phyloP scores from a whole-genome alignment of 1,284 basidiomycete genomes.

The Xerocomus tenax region DNA sequence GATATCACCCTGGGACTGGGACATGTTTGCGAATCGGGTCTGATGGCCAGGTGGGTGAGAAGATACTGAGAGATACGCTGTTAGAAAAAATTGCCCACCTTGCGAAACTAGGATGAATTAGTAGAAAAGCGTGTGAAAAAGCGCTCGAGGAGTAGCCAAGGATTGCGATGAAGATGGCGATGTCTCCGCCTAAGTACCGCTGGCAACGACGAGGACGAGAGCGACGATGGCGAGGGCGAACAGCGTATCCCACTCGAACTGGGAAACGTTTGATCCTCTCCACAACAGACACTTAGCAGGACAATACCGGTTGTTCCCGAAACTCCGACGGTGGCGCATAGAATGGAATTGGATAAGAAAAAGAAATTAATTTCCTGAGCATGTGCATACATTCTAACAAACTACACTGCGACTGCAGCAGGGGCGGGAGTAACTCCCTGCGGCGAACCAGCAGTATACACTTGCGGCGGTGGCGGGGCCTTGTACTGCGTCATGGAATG shows the following conservation, averaged over 20 bases:
- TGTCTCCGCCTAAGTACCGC: constrained; percentile 9
- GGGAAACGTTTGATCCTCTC: constrained; percentile 13
- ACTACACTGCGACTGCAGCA: constrained; percentile 6
- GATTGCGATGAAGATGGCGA: constrained; percentile 11
- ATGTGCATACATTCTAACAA: background rate
- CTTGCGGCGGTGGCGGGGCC: constrained; percentile 1
- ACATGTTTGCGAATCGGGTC: constrained; percentile 40
- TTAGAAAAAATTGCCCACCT: constrained; percentile 26
- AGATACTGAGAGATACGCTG: constrained; percentile 2
- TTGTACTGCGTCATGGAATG: constrained; percentile 21
- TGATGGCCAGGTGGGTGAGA: background rate
- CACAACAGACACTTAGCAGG: constrained; percentile 1
- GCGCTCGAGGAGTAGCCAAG: constrained; percentile 13
- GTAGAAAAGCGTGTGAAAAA: constrained; percentile 25
- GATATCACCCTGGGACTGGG: constrained; percentile 76
- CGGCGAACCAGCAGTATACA: background rate
- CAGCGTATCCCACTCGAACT: constrained; percentile 12
- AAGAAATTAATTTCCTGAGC: background rate
- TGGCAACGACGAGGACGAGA: constrained; percentile 6
- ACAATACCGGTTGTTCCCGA: constrained; percentile 24
- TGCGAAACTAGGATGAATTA: constrained; percentile 25
- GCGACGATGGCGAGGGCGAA: constrained; percentile 1
- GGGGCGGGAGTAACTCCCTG: background rate
- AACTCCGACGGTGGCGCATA: constrained; percentile 27
- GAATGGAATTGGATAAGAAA: background rate